Conservation (phyloP, 768 basidiomycete species). For the Tylopilus rubrobrunneus region DNA sequence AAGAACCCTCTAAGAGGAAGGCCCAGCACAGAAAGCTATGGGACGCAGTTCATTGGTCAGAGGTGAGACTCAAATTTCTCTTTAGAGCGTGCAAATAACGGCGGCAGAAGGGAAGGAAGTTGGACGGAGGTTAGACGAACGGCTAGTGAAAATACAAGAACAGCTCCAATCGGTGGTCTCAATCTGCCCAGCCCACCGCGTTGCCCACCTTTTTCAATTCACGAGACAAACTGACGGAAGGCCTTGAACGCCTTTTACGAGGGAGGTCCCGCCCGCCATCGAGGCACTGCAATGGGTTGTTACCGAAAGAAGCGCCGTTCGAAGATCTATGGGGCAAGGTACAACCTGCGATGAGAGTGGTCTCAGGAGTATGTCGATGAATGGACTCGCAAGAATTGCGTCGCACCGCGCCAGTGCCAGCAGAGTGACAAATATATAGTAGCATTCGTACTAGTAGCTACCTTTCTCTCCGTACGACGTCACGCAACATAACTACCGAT, state of each 20-base stretch:
- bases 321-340: constrained; percentile 26
- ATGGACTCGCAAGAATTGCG: constrained; percentile 27
- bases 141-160: constrained; percentile 13
- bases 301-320: constrained; percentile 17
- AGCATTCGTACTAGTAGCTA: too few species aligned
- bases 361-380: constrained; percentile 28
- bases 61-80: constrained; percentile 1
- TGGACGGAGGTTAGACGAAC: constrained; percentile 12
- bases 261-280: constrained; percentile 22
- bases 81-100: constrained; percentile 17
- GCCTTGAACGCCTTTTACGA: constrained; percentile 25
- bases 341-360: constrained; percentile 31
- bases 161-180: constrained; percentile 17
- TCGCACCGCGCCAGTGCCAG: constrained; percentile 17
- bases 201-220: neutral
- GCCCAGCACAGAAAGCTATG: constrained; percentile 19
- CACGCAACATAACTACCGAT: neutral
- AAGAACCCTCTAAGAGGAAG: constrained; percentile 18
- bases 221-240: constrained; percentile 16
- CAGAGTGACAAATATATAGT: neutral
- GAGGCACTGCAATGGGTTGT: constrained; percentile 8
- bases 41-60: neutral
- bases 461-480: constrained; percentile 19
- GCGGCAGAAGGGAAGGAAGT: constrained; percentile 8
- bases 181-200: neutral